These are phyloP conservation scores for Candida patagonica DNA, from an alignment of 805 yeast genomes.

Conservation along the genomic window DNA sequence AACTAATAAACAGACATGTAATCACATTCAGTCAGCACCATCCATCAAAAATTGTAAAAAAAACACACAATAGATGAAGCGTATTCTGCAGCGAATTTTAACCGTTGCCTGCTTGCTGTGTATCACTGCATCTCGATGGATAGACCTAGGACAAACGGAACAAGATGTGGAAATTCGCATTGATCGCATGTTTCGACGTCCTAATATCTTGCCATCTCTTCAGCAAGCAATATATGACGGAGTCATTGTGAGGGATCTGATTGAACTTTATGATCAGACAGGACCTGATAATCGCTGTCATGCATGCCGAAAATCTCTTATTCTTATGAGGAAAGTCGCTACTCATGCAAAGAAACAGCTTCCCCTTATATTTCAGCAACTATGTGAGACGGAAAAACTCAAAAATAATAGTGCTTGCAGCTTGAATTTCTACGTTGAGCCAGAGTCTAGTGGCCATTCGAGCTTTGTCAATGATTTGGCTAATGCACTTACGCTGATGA, in stretches of 20 bases:
- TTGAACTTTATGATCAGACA: conserved; percentile 5
- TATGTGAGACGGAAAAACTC: conserved; percentile 5
- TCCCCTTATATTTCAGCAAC: conserved; percentile 2
- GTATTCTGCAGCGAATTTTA: no score
- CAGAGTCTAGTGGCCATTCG: conserved; percentile 5
- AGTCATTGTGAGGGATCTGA: not conserved
- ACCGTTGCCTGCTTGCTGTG: no score
- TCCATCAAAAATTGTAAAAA: no score
- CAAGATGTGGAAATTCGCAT: not conserved
- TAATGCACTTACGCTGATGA: conserved; percentile 42
- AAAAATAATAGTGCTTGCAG: conserved; percentile 1
- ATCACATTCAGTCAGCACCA: no score
- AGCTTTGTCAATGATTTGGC: conserved; percentile 34
- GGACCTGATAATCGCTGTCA: conserved; percentile 7
- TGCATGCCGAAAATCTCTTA: conserved; percentile 13
- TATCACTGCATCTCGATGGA: no score
- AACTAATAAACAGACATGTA: no score
- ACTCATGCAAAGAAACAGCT: conserved; percentile 9
- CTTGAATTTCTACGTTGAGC: conserved; percentile 1
- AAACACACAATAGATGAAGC: no score
- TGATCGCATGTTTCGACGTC: not conserved
- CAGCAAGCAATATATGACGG: not conserved
- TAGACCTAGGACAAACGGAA: not conserved
- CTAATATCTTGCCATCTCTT: not conserved
- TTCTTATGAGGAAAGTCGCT: conserved; percentile 7